These are phyloP conservation scores for Pyrenula aspistea DNA, from an alignment of 495 filamentous ascomycete genomes.

Conservation along the genomic window DNA sequence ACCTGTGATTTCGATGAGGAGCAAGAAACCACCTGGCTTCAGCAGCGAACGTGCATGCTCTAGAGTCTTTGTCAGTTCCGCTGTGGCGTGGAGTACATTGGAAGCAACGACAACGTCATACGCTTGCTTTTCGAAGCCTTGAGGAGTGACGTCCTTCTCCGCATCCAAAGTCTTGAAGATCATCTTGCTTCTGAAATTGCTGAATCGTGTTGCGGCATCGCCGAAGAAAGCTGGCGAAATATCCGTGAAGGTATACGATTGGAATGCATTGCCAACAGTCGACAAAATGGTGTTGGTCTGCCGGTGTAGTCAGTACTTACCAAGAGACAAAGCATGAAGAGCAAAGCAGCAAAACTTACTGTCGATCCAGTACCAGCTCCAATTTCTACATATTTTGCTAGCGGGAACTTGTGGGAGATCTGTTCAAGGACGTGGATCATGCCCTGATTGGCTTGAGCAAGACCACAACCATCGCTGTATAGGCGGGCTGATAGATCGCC, in stretches of 20 bases:
- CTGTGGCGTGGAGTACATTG: slow-evolving; percentile 41
- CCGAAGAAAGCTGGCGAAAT: slow-evolving; percentile 40
- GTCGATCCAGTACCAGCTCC: slow-evolving; percentile 31
- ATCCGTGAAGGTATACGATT: slow-evolving; percentile 36
- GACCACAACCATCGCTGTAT: slow-evolving; percentile 13
- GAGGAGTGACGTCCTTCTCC: slow-evolving; percentile 20
- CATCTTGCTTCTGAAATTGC: slow-evolving; percentile 20
- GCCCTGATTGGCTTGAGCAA: background rate
- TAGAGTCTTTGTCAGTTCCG: slow-evolving; percentile 22
- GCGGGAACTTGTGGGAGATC: slow-evolving; percentile 23
- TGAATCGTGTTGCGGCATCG: slow-evolving; percentile 24
- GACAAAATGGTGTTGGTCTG: slow-evolving; percentile 4
- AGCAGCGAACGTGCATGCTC: slow-evolving; percentile 29
- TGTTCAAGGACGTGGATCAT: slow-evolving; percentile 15
- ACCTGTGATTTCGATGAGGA: slow-evolving; percentile 32
- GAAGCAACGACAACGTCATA: slow-evolving; percentile 41
- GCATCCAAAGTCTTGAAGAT: slow-evolving; percentile 31
- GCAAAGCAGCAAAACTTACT: background rate
- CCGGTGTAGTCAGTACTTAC: background rate
- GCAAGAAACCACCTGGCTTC: slow-evolving; percentile 38
- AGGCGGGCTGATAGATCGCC: slow-evolving; percentile 34
- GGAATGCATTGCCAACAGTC: slow-evolving; percentile 2
- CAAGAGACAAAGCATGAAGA: background rate
- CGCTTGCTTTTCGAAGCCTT: slow-evolving; percentile 25
- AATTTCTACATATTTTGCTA: slow-evolving; percentile 35